phyloP scores from a whole-genome alignment of 768 basidiomycete genomes.

The Mycena alexandri region DNA sequence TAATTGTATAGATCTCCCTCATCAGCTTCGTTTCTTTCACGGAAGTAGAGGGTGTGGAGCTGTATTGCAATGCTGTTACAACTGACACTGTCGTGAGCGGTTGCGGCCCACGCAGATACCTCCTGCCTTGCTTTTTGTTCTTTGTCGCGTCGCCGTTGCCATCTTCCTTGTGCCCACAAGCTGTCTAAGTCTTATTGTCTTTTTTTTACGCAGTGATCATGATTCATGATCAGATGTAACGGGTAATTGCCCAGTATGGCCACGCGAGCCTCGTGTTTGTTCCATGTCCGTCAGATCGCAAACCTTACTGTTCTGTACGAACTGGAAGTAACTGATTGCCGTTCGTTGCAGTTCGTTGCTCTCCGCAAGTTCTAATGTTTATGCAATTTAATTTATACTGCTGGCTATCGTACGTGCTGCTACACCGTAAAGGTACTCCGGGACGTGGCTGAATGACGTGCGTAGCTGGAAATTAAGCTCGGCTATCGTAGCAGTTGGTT shows the following conservation, averaged over 20 bases:
- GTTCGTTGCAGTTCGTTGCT: no score
- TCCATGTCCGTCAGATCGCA: not conserved
- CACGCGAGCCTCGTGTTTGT: constrained; percentile 7
- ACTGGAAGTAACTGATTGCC: no score
- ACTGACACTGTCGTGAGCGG: not conserved
- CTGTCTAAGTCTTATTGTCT: constrained; percentile 28
- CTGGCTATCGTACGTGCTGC: constrained; percentile 32
- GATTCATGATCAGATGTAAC: constrained; percentile 18
- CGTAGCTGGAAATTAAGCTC: constrained; percentile 34
- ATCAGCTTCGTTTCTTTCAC: no score
- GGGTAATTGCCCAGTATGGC: constrained; percentile 15
- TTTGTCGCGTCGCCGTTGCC: constrained; percentile 10
- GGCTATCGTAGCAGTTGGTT: constrained; percentile 30
- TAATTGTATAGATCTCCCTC: not conserved
- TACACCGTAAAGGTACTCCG: constrained; percentile 9
- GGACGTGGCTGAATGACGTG: constrained; percentile 18
- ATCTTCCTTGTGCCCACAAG: not conserved
- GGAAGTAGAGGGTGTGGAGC: constrained; percentile 3
- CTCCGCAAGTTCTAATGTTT: constrained; percentile 10
- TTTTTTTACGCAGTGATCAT: constrained; percentile 4
- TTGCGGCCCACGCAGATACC: not conserved
- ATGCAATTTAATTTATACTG: constrained; percentile 27
- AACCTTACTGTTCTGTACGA: not conserved
- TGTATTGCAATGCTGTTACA: not conserved
- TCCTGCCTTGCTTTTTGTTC: constrained; percentile 7